These are phyloP conservation scores for Macrolepiota albuminosa DNA, from an alignment of 768 basidiomycete species.

Conservation along the genomic window DNA sequence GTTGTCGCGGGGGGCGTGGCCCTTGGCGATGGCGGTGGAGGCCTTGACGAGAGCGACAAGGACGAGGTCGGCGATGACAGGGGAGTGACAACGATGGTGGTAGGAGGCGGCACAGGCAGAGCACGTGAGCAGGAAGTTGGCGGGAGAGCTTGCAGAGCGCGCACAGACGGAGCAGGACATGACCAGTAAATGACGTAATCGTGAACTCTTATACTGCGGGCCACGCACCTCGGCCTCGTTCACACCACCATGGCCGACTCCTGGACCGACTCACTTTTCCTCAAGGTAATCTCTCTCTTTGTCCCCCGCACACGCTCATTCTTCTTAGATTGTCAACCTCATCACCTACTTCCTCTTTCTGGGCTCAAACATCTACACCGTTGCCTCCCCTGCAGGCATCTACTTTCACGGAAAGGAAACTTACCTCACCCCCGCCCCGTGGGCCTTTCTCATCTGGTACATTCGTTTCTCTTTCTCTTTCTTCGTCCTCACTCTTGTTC, in stretches of 20 bases:
- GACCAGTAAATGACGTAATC: slow-evolving; percentile 9
- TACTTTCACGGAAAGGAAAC: slow-evolving; percentile 80
- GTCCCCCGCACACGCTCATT: neutral
- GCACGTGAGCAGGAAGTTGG: slow-evolving; percentile 31
- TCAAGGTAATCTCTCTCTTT: slow-evolving; percentile 48
- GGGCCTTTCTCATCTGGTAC: slow-evolving; percentile 89
- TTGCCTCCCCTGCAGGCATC: slow-evolving; percentile 67
- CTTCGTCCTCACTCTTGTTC: slow-evolving; percentile 9
- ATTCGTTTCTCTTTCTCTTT: slow-evolving; percentile 14
- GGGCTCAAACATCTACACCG: slow-evolving; percentile 87
- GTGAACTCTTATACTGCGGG: slow-evolving; percentile 1
- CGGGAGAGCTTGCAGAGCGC: slow-evolving; percentile 16
- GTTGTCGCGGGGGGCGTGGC: slow-evolving; percentile 1
- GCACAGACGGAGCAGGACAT: slow-evolving; percentile 19
- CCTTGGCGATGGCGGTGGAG: slow-evolving; percentile 9
- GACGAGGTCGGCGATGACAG: slow-evolving; percentile 26
- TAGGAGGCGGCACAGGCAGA: slow-evolving; percentile 22
- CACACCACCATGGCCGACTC: slow-evolving; percentile 47
- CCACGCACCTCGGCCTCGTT: slow-evolving; percentile 7
- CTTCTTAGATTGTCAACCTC: slow-evolving; percentile 64
- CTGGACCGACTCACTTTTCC: slow-evolving; percentile 77
- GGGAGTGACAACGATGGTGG: slow-evolving; percentile 37
- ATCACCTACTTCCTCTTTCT: slow-evolving; percentile 81
- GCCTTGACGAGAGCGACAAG: slow-evolving; percentile 27
- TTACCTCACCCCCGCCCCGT: slow-evolving; percentile 91